Evolutionary conservation across 2,329 filamentous ascomycete genomes (phyloP).

Genomic region (Dothidotthia symphoricarpi): DNA sequence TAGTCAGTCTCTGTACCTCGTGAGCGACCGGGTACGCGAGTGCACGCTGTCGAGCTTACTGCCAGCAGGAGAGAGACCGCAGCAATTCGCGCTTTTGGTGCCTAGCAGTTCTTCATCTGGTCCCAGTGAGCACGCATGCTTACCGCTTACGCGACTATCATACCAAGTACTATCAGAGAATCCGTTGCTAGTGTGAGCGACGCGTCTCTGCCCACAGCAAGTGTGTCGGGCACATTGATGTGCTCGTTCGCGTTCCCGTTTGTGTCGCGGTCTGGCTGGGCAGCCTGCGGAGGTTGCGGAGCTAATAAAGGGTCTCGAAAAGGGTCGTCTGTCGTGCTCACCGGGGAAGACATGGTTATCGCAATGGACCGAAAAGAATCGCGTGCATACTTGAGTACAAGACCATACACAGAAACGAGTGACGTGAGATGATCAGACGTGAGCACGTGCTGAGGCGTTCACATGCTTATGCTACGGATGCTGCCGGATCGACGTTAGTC

Average conservation of each 20-base stretch:
- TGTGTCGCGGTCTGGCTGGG: neutral
- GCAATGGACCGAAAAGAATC: neutral
- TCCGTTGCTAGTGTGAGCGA: slow-evolving; percentile 62
- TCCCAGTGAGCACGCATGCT: slow-evolving; percentile 5
- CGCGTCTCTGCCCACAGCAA: slow-evolving; percentile 57
- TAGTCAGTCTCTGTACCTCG: slow-evolving; percentile 45
- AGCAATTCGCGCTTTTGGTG: slow-evolving; percentile 53
- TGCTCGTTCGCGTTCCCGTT: slow-evolving; percentile 1
- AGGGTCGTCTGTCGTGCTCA: slow-evolving; percentile 20
- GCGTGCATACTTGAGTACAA: slow-evolving; percentile 1
- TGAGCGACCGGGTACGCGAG: slow-evolving; percentile 6
- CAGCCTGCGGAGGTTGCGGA: slow-evolving; percentile 7
- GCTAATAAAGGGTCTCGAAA: slow-evolving; percentile 28
- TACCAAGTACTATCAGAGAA: slow-evolving; percentile 60
- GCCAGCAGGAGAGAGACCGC: slow-evolving; percentile 52
- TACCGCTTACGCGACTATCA: slow-evolving; percentile 6
- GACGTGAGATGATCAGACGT: slow-evolving; percentile 1
- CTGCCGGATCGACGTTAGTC: slow-evolving; percentile 9
- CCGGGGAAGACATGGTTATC: slow-evolving; percentile 23
- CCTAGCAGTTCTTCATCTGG: slow-evolving; percentile 56
- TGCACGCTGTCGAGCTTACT: slow-evolving; percentile 37
- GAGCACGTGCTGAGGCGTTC: slow-evolving; percentile 4
- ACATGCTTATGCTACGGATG: slow-evolving; percentile 13
- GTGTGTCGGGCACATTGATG: slow-evolving; percentile 39
- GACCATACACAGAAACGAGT: neutral